Percentiles rank a stretch among this genome's conserved stretches.
Conservation (phyloP, 495 filamentous ascomycete species). For the Aspergillus mulundensis region DNA sequence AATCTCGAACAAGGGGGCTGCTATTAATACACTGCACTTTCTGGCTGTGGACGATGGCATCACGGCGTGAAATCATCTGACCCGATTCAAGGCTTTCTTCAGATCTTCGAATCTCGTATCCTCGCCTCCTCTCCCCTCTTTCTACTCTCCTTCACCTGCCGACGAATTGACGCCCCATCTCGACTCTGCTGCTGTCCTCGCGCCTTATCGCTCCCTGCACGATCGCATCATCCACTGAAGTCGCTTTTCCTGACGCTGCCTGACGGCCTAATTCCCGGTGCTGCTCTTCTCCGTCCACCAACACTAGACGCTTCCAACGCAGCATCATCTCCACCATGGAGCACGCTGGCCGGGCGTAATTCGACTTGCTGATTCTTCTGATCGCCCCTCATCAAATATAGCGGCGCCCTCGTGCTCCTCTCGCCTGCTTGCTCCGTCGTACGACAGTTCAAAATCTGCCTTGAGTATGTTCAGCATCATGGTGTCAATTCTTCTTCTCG, state of each 20-base stretch:
- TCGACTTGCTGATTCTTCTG: conserved; percentile 4
- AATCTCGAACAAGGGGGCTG: conserved; percentile 11
- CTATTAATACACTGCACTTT: conserved; percentile 9
- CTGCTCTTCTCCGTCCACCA: conserved; percentile 9
- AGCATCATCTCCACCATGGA: conserved; percentile 24
- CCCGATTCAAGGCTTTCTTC: conserved; percentile 3
- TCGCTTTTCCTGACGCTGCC: conserved; percentile 12
- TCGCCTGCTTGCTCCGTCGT: neutral
- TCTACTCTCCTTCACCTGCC: conserved; percentile 5
- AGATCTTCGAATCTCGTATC: neutral
- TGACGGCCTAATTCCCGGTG: conserved; percentile 18
- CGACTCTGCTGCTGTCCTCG: neutral
- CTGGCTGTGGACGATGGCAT: conserved; percentile 7
- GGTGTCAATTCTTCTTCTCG: conserved; percentile 3
- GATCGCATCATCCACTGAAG: neutral
- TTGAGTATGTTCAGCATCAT: conserved; percentile 9
- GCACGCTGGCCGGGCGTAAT: conserved; percentile 22
- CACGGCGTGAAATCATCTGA: conserved; percentile 8
- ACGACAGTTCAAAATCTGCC: neutral
- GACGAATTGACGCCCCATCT: neutral
- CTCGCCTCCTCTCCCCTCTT: conserved; percentile 6
- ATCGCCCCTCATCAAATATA: neutral
- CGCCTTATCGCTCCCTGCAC: neutral
- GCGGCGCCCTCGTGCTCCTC: neutral
- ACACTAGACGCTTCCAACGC: conserved; percentile 16